These are phyloP conservation scores for Curvularia eragrostidis DNA, from an alignment of 2,329 filamentous ascomycete species.

Conservation along the genomic window DNA sequence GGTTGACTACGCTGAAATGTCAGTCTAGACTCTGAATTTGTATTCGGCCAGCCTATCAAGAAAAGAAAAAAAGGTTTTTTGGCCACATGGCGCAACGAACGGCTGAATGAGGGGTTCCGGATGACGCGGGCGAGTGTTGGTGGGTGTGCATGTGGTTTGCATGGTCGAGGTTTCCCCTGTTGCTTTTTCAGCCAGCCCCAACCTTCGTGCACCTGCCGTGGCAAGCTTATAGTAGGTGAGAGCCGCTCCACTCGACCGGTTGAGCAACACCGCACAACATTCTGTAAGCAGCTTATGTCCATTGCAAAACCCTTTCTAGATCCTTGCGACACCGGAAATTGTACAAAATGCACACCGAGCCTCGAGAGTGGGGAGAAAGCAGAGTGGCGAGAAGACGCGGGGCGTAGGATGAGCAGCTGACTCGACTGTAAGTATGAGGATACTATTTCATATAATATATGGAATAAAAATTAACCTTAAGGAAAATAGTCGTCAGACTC, in stretches of 20 bases:
- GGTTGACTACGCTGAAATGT: neutral
- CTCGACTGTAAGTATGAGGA: neutral
- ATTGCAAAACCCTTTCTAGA: neutral
- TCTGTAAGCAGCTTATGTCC: neutral
- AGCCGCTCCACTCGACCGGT: neutral
- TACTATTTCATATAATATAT: constrained; percentile 1
- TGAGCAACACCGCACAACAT: neutral
- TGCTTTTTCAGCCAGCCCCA: constrained; percentile 6
- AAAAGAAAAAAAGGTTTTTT: neutral
- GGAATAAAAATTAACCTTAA: constrained; percentile 16
- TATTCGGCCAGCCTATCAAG: constrained; percentile 1
- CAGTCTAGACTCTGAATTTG: neutral
- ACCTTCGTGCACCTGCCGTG: neutral
- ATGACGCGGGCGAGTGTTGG: constrained; percentile 1
- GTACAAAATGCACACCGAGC: neutral
- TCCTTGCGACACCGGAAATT: neutral
- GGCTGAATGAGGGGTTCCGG: neutral
- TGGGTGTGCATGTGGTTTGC: neutral
- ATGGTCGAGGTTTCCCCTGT: neutral
- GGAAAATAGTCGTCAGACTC: constrained; percentile 5
- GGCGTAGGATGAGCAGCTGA: no score
- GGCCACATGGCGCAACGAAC: neutral
- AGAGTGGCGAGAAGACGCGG: neutral
- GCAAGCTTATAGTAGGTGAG: neutral
- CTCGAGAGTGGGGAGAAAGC: neutral